Conservation (phyloP, 2,329 filamentous ascomycete genomes). For the Xylariaceae sp. region DNA sequence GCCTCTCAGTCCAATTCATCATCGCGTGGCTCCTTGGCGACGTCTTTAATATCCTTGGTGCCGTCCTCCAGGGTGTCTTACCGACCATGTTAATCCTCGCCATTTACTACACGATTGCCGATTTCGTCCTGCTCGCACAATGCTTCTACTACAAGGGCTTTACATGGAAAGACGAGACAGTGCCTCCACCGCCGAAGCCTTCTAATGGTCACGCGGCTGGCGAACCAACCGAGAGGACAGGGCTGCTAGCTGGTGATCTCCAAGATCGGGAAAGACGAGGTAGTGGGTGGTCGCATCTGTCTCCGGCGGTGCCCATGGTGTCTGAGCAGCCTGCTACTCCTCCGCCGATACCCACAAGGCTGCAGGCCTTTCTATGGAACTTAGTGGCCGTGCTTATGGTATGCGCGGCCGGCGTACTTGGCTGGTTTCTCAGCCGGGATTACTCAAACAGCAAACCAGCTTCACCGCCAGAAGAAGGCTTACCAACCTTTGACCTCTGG, state of each 20-base stretch:
- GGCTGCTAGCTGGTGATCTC: conserved; percentile 54
- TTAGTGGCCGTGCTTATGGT: conserved; percentile 78
- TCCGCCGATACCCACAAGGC: conserved; percentile 52
- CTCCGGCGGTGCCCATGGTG: conserved; percentile 81
- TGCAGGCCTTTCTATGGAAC: conserved; percentile 75
- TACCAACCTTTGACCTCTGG: conserved; percentile 71
- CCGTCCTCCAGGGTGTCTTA: conserved; percentile 85
- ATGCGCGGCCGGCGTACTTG: conserved; percentile 79
- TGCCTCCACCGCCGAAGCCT: conserved; percentile 49
- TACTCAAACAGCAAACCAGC: conserved; percentile 46
- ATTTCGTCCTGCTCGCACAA: conserved; percentile 85
- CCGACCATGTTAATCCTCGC: conserved; percentile 96
- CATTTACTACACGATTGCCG: conserved; percentile 90
- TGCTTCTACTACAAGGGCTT: conserved; percentile 97
- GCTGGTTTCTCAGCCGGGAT: conserved; percentile 77
- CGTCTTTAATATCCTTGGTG: conserved; percentile 96
- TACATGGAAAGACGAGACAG: conserved; percentile 63
- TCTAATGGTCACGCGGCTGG: conserved; percentile 41
- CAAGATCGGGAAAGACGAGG: conserved; percentile 53
- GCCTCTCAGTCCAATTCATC: conserved; percentile 88
- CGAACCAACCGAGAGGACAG: conserved; percentile 59
- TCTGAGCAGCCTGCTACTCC: conserved; percentile 52
- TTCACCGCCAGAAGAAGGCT: conserved; percentile 49
- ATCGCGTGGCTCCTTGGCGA: conserved; percentile 92
- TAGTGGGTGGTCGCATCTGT: conserved; percentile 68